A percentile compares a stretch with the other conserved stretches of the same genome.
These are phyloP conservation scores for Penicillium chermesinum DNA, from an alignment of 495 filamentous ascomycete genomes.

Conservation along the genomic window DNA sequence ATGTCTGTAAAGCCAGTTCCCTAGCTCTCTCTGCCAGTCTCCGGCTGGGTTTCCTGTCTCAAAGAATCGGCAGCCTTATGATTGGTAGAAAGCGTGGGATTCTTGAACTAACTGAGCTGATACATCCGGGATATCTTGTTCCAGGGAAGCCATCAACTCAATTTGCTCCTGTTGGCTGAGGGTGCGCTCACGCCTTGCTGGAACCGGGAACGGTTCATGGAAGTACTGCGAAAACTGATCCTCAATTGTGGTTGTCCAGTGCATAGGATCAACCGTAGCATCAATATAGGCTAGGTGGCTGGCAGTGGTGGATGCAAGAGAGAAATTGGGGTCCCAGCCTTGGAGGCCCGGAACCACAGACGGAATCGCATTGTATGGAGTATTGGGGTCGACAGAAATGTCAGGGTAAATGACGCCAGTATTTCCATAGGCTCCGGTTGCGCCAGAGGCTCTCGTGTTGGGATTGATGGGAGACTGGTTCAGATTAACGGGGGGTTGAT, in stretches of 20 bases:
- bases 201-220: conserved; percentile 38
- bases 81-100: conserved; percentile 56
- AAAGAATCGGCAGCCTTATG: conserved; percentile 14
- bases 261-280: conserved; percentile 33
- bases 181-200: conserved; percentile 53
- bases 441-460: conserved; percentile 12
- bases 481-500: conserved; percentile 11
- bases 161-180: conserved; percentile 66
- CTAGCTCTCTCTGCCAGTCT: too few species aligned
- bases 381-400: conserved; percentile 35
- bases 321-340: conserved; percentile 44
- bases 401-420: conserved; percentile 22
- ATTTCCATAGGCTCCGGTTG: conserved; percentile 20
- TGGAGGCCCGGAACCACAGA: conserved; percentile 42
- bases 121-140: conserved; percentile 54
- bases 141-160: conserved; percentile 62
- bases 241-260: conserved; percentile 38
- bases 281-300: conserved; percentile 38
- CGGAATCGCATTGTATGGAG: conserved; percentile 43
- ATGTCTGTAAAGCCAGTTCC: too few species aligned
- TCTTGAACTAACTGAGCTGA: conserved; percentile 48
- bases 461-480: conserved; percentile 5
- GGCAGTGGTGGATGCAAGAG: conserved; percentile 39
- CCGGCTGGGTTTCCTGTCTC: too few species aligned
- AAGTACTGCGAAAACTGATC: conserved; percentile 50